Percentiles rank a stretch among this genome's conserved stretches.
Conservation (phyloP, 225 moss, liverwort and hornwort genomes). For the Bryoerythrophyllum caledonicum region DNA sequence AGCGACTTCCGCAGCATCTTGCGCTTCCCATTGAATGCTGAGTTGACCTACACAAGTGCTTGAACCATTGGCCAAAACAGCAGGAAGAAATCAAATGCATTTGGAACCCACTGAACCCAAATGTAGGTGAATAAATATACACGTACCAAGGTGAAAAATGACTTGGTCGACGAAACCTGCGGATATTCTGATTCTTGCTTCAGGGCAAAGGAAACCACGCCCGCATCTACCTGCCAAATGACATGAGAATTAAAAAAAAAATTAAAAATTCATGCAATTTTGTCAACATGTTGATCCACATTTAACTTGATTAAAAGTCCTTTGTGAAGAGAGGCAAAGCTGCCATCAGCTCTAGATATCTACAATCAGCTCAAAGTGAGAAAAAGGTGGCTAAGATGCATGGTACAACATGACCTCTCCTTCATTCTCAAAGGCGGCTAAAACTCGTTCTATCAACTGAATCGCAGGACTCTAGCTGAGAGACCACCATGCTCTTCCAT, state of each 20-base stretch:
- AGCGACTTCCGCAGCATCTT: constrained; percentile 94
- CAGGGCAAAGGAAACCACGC: constrained; percentile 72
- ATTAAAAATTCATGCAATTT: background rate
- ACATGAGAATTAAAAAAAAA: constrained; percentile 19
- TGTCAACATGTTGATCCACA: background rate
- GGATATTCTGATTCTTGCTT: constrained; percentile 83
- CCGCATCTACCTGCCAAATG: constrained; percentile 84
- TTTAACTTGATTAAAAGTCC: background rate
- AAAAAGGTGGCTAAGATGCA: no score
- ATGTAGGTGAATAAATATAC: background rate
- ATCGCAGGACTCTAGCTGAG: no score
- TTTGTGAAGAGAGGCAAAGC: no score
- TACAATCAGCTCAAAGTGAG: no score
- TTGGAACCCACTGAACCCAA: background rate
- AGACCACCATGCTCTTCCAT: no score
- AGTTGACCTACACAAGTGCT: constrained; percentile 55
- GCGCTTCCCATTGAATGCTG: constrained; percentile 90
- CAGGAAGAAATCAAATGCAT: background rate
- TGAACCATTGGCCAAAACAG: background rate
- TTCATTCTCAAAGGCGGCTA: no score
- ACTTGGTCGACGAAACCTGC: constrained; percentile 60
- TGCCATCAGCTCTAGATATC: no score
- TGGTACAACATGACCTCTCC: no score
- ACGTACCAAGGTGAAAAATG: constrained; percentile 79
- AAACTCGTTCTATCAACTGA: no score